Evolutionary conservation across 306 rosid species (phyloP), one percentile per base, ranked within the genome.

Genomic region (Dicorynia guianensis): DNA sequence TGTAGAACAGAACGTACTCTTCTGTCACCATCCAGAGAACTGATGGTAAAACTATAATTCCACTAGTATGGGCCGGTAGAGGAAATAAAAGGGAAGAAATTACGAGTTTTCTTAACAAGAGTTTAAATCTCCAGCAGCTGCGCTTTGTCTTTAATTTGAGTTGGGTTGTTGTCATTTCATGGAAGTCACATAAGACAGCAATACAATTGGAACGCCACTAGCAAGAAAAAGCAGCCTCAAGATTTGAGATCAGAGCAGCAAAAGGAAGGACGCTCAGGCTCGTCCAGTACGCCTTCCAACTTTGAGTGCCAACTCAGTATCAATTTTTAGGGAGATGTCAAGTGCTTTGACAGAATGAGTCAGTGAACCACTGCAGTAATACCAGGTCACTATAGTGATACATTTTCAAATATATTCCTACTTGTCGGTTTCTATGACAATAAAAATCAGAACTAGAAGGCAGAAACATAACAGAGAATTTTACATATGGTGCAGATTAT

Each of bases 291-390:
- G 95, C 77, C 87, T 90, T 79, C 97, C 98, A 69, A 95, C 97
- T 87, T 76, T 61, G 69, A 90, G 98, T 48, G 98, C 97, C 80
- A 92, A 86, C 75, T 92, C 98, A 0, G 96, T 95, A 60, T 95
- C 98, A 69, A 95, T 95, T 86, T 95, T 90, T 69, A 95, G 92
- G 70, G 98, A 95, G 72, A 90, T 90, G 81, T 92, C 97, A 48
- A 92, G 93, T 69, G 98, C 98, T 86, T 92, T 90, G 46, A 90
- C 97, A 18, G 97, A 95, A 86, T 94, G 97, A 43, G 97, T 94
- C 82, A 92, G 76, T 18, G 93, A 90, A 85, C 98, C 98, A 73
- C 98, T 92, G 92, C 85, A 81, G 46, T 79, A 65, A 69, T 69
- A 54, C 35, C 54, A 63, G 19, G 30, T 73, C 8, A 66, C 5